Conservation (phyloP, 2,329 filamentous ascomycete species). For the Fusarium protoensiforme region DNA sequence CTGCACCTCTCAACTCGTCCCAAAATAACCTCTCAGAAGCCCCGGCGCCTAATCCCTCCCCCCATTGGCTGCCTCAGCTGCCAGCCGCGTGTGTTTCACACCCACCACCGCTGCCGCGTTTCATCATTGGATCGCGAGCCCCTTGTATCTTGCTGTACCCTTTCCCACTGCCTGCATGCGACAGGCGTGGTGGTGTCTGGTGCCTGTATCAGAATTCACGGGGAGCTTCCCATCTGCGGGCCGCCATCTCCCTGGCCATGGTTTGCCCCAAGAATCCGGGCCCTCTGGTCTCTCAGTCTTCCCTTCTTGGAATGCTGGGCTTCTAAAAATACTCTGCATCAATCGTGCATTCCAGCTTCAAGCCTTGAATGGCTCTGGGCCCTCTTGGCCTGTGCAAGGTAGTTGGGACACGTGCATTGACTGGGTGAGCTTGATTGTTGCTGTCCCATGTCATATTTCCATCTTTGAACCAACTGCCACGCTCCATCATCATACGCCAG, state of each 20-base stretch:
- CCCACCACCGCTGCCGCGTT: conserved; percentile 37
- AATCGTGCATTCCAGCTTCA: conserved; percentile 6
- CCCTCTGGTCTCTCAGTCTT: conserved; percentile 3
- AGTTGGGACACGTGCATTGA: background rate
- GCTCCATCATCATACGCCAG: background rate
- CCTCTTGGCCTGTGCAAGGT: background rate
- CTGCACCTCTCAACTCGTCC: background rate
- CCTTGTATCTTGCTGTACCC: conserved; percentile 20
- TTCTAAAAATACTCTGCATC: conserved; percentile 35
- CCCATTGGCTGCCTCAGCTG: conserved; percentile 41
- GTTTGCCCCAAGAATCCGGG: conserved; percentile 5
- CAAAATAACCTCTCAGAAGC: conserved; percentile 18
- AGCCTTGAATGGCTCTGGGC: background rate
- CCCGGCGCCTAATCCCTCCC: conserved; percentile 44
- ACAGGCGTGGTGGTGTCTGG: conserved; percentile 19
- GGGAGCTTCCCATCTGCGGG: conserved; percentile 5
- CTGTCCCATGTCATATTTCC: background rate
- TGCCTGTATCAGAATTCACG: conserved; percentile 42
- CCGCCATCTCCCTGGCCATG: conserved; percentile 17
- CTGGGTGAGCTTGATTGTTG: conserved; percentile 8
- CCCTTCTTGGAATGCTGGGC: conserved; percentile 5
- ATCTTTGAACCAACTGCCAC: background rate
- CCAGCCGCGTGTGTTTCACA: conserved; percentile 43
- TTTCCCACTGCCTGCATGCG: background rate
- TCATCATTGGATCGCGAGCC: conserved; percentile 40